phyloP scores from a whole-genome alignment of 2,329 filamentous ascomycete genomes.

The Aspergillus niger region DNA sequence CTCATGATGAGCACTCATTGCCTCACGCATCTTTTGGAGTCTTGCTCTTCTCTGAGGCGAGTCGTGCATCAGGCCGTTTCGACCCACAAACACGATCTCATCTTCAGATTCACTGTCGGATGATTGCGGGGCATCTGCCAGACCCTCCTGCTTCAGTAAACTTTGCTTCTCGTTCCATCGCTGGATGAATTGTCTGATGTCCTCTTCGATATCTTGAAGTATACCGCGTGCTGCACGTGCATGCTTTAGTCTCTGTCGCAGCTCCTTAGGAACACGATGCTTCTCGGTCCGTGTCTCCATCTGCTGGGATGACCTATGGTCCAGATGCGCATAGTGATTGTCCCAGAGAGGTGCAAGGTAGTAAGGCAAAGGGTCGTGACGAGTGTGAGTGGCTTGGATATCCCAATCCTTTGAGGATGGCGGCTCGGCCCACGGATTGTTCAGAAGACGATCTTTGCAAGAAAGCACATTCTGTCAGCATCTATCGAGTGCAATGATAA shows the following conservation, averaged over 20 bases:
- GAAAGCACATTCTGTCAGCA: slow-evolving; percentile 25
- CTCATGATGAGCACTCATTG: slow-evolving; percentile 32
- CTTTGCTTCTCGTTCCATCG: slow-evolving; percentile 59
- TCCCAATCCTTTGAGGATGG: slow-evolving; percentile 82
- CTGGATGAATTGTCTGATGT: slow-evolving; percentile 73
- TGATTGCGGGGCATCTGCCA: slow-evolving; percentile 46
- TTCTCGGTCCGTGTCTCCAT: slow-evolving; percentile 37
- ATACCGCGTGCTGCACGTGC: slow-evolving; percentile 74
- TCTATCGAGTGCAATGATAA: slow-evolving; percentile 4
- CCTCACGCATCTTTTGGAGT: slow-evolving; percentile 48
- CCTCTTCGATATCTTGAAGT: slow-evolving; percentile 81
- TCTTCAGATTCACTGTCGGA: slow-evolving; percentile 65
- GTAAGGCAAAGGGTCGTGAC: slow-evolving; percentile 76
- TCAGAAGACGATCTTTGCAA: slow-evolving; percentile 72
- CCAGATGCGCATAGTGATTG: slow-evolving; percentile 50
- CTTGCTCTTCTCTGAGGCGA: slow-evolving; percentile 55
- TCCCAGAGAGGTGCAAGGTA: slow-evolving; percentile 89
- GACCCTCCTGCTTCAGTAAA: slow-evolving; percentile 48
- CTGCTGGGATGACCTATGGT: slow-evolving; percentile 39
- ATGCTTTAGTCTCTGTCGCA: slow-evolving; percentile 79
- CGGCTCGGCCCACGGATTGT: slow-evolving; percentile 82
- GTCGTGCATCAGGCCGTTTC: slow-evolving; percentile 66
- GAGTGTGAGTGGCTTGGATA: slow-evolving; percentile 76
- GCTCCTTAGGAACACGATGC: slow-evolving; percentile 70
- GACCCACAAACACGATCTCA: slow-evolving; percentile 87